Base-by-base conservation (phyloP, 495 filamentous ascomycete genomes). In the Geoglossum glabrum region DNA sequence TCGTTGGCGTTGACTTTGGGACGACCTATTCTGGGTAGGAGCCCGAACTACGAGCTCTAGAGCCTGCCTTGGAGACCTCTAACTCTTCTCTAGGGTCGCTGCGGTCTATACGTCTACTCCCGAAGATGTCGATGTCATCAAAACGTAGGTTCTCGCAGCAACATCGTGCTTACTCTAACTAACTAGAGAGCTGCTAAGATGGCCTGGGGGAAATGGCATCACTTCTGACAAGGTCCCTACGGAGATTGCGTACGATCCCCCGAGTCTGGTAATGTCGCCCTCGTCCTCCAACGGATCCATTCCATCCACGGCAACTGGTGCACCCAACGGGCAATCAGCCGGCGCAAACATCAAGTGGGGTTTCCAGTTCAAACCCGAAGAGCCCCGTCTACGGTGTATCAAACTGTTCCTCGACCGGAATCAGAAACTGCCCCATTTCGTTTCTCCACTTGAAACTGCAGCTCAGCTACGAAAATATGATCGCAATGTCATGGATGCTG, bases 121-220 rank as follows among this genome's bases (percentile, higher is more conserved):
- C 0, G 83, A 87, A 60, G 83, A 87, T 64, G 72, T 87, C 54
- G 84, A 87, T 61, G 83, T 87, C 61, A 86, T 87, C 70, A 87
- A 86, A 66, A 83, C 79, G 30, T 65, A 63, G 11, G 61, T 38
- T 3, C 19, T 26, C 6, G 34, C 28, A 15, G 17, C 19, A 17
- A 21, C 1, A 0, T 27, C 23, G 15, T 54, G 6, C 31, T 40
- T 15, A 17, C 47, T 33, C 3, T 58, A 21, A 19, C 15, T 54
- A 43, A 51, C 27, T 13, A 27, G 13, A 55, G 30, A 10, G 10
- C 30, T 52, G 23, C 50, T 19, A 31, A 65, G 63, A 57, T 87
- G 84, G 84, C 84, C 84, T 2, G 84, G 84, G 45, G 82, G 83
- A 23, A 84, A 86, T 58, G 78, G 79, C 54, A 83, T 83, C 66